Conservation (phyloP, 2,329 filamentous ascomycete genomes). For the Ophiosphaerella herpotricha region DNA sequence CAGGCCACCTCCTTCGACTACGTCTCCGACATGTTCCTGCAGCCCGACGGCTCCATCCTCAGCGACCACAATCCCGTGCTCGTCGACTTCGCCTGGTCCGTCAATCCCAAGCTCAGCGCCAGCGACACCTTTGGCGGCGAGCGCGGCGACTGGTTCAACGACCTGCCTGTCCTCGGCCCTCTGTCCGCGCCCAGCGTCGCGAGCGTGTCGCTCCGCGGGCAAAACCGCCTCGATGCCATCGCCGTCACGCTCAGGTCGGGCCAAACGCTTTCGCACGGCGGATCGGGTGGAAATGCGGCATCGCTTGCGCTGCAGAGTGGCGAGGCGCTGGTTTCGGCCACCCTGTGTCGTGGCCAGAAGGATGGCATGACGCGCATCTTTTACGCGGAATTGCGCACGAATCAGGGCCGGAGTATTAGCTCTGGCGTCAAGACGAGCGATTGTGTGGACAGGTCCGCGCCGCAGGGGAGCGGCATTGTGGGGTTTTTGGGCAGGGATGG, state of each 20-base stretch:
- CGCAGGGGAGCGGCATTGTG: constrained; percentile 58
- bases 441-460: constrained; percentile 55
- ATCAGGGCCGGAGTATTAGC: constrained; percentile 51
- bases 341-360: constrained; percentile 58
- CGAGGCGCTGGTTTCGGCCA: constrained; percentile 57
- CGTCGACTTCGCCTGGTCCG: constrained; percentile 54
- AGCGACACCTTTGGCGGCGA: constrained; percentile 55
- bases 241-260: constrained; percentile 56
- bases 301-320: constrained; percentile 51
- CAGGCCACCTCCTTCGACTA: constrained; percentile 60
- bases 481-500: constrained; percentile 59
- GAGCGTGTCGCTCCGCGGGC: constrained; percentile 54
- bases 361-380: constrained; percentile 57
- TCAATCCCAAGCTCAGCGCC: constrained; percentile 10
- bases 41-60: constrained; percentile 60
- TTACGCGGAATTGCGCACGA: constrained; percentile 60
- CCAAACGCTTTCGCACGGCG: constrained; percentile 58
- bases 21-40: constrained; percentile 61
- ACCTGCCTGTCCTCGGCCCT: constrained; percentile 50
- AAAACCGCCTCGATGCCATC: constrained; percentile 57
- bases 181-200: constrained; percentile 13
- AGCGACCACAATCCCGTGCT: constrained; percentile 68
- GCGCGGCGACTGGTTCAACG: constrained; percentile 61
- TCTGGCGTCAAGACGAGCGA: constrained; percentile 54
- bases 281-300: constrained; percentile 53